A percentile compares a stretch with the other conserved stretches of the same genome.
Conservation (phyloP, 352 stramenopile genomes). For the Phytophthora idaei region DNA sequence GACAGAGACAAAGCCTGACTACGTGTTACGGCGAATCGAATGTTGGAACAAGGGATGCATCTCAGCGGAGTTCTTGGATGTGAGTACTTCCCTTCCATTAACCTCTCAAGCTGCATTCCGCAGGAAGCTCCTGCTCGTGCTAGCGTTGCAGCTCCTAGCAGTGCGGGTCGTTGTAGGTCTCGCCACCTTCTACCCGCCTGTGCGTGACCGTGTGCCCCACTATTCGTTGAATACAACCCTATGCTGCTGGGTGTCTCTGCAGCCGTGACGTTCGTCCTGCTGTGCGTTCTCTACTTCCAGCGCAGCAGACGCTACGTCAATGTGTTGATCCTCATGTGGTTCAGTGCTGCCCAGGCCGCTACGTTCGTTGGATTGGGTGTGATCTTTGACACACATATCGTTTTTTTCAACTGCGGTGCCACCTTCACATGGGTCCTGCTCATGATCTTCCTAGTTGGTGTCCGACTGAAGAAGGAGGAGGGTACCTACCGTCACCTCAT, state of each 20-base stretch:
- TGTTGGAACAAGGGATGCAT: slow-evolving; percentile 23
- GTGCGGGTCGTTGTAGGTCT: slow-evolving; percentile 34
- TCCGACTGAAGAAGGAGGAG: slow-evolving; percentile 20
- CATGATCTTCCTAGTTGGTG: slow-evolving; percentile 29
- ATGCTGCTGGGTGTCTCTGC: slow-evolving; percentile 15
- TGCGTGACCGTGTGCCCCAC: slow-evolving; percentile 21
- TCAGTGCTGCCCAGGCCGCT: slow-evolving; percentile 35
- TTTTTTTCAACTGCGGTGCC: slow-evolving; percentile 47
- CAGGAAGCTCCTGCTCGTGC: slow-evolving; percentile 38
- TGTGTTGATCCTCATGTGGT: slow-evolving; percentile 37
- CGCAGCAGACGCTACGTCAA: slow-evolving; percentile 38
- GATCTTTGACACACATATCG: slow-evolving; percentile 40
- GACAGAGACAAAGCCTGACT: slow-evolving; percentile 20
- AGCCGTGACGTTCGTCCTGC: slow-evolving; percentile 20
- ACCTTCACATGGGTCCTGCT: slow-evolving; percentile 42
- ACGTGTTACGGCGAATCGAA: slow-evolving; percentile 28
- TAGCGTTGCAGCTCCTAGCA: slow-evolving; percentile 35
- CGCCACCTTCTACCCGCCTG: slow-evolving; percentile 24
- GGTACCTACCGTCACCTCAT: slow-evolving; percentile 23
- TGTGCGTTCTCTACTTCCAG: slow-evolving; percentile 41
- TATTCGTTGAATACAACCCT: slow-evolving; percentile 17
- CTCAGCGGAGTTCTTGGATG: slow-evolving; percentile 29
- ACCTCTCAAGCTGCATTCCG: slow-evolving; percentile 38
- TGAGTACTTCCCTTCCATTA: slow-evolving; percentile 35
- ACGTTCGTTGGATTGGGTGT: slow-evolving; percentile 41